phyloP scores from a whole-genome alignment of 768 basidiomycete species.

The Boletellus sp. region DNA sequence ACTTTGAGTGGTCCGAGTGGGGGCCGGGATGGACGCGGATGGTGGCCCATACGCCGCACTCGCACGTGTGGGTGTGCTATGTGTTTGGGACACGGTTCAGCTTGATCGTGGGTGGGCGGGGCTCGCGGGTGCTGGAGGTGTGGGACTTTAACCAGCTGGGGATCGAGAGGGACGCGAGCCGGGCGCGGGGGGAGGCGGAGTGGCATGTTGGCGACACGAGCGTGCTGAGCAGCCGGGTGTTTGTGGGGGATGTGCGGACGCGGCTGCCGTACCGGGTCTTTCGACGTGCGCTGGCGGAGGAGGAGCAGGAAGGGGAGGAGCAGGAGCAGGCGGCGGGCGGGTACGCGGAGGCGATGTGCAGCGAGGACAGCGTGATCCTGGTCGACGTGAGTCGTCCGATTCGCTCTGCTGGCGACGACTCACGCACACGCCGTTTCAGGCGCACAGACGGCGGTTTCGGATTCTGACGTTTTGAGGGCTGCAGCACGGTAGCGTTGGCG shows the following conservation, averaged over 20 bases:
- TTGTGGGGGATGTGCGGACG: conserved; percentile 40
- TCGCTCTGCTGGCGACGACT: no score
- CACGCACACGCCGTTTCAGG: conserved; percentile 9
- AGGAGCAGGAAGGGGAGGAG: no score
- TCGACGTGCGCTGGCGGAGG: conserved; percentile 19
- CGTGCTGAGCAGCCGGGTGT: conserved; percentile 33
- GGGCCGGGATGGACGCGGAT: conserved; percentile 47
- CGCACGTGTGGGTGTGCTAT: conserved; percentile 56
- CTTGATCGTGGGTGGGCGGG: conserved; percentile 15
- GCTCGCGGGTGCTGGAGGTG: conserved; percentile 32
- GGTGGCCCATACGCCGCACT: conserved; percentile 34
- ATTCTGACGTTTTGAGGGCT: conserved; percentile 26
- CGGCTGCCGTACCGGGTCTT: conserved; percentile 45
- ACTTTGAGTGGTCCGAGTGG: conserved; percentile 50
- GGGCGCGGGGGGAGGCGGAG: conserved; percentile 14
- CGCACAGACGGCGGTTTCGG: conserved; percentile 24
- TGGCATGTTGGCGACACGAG: conserved; percentile 25
- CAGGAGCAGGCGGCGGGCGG: no score
- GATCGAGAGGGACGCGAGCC: conserved; percentile 26
- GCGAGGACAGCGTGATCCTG: conserved; percentile 52
- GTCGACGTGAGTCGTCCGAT: conserved; percentile 46
- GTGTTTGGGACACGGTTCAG: conserved; percentile 49
- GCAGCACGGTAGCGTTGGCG: not conserved
- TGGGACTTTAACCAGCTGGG: conserved; percentile 53
- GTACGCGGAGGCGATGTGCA: conserved; percentile 44